Percentiles rank a stretch among this genome's conserved stretches.
Evolutionary conservation across 2,329 filamentous ascomycete genomes (phyloP).

Genomic region (Sphaerulina musiva): DNA sequence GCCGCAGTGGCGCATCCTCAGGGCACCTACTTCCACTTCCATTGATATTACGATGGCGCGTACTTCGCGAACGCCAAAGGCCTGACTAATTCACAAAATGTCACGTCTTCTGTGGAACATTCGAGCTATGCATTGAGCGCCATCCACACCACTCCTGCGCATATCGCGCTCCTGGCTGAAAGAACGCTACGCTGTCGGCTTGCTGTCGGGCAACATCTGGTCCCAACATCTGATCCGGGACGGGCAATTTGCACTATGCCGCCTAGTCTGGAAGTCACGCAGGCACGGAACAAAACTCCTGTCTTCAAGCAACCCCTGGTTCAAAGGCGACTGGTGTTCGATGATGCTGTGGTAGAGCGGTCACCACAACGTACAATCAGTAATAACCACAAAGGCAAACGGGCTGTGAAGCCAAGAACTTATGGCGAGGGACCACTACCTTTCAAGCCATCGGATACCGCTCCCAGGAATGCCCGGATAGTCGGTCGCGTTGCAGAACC

Average conservation of each 20-base stretch:
- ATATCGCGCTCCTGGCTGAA: too few relatives aligned
- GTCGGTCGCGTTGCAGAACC: slow-evolving; percentile 22
- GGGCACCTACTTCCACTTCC: too few relatives aligned
- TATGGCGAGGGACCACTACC: slow-evolving; percentile 24
- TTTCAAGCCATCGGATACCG: slow-evolving; percentile 23
- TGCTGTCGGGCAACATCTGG: background rate
- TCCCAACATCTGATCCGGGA: background rate
- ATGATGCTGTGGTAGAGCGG: background rate
- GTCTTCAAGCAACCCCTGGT: background rate
- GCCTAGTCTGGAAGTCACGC: slow-evolving; percentile 1
- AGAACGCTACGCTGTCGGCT: background rate
- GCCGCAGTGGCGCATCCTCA: too few relatives aligned
- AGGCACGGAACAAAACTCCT: background rate
- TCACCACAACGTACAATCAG: slow-evolving; percentile 4
- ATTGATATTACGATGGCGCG: too few relatives aligned
- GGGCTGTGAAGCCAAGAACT: slow-evolving; percentile 4
- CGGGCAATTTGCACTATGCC: background rate
- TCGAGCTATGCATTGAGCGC: too few relatives aligned
- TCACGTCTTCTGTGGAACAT: too few relatives aligned
- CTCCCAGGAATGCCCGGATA: slow-evolving; percentile 27
- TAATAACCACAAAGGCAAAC: background rate
- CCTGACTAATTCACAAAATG: too few relatives aligned
- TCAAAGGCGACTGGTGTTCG: slow-evolving; percentile 2
- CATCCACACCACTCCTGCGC: too few relatives aligned
- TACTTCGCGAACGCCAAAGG: too few relatives aligned